phyloP scores from a whole-genome alignment of 306 rosid genomes.

The Arachis hypogaea region DNA sequence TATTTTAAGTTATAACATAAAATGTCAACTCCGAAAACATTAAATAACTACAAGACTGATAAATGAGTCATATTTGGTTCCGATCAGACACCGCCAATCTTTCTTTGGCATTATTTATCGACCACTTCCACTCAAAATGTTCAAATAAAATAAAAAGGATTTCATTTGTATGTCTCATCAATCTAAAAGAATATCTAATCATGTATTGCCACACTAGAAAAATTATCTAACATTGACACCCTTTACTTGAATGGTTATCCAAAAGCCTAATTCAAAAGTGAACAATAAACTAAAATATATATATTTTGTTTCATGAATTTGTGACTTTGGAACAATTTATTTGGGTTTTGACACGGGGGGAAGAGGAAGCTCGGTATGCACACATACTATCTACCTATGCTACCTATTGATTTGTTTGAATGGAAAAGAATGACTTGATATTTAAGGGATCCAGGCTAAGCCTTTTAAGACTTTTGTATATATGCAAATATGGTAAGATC shows the following conservation, averaged over 20 bases:
- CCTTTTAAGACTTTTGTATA: neutral
- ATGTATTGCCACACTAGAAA: too few relatives aligned
- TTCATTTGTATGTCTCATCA: too few relatives aligned
- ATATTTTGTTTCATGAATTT: too few relatives aligned
- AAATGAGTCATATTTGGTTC: slow-evolving; percentile 13
- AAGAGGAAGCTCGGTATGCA: neutral
- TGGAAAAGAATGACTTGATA: neutral
- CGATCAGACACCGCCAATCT: neutral
- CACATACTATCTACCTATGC: slow-evolving; percentile 25
- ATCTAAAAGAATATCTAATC: too few relatives aligned
- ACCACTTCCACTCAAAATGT: neutral
- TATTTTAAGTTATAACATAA: neutral
- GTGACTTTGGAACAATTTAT: slow-evolving; percentile 1
- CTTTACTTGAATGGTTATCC: too few relatives aligned
- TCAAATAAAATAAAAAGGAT: too few relatives aligned
- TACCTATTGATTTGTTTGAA: neutral
- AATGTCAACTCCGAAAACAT: slow-evolving; percentile 3
- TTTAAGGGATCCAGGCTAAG: neutral
- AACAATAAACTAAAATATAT: neutral
- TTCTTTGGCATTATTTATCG: neutral
- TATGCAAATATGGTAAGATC: neutral
- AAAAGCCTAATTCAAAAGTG: too few relatives aligned
- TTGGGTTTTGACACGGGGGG: neutral
- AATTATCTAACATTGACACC: too few relatives aligned
- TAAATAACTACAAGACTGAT: neutral